Percentiles rank a stretch among this genome's conserved stretches.
These are phyloP conservation scores for Aspergillus pseudoterreus DNA, from an alignment of 2,329 filamentous ascomycete species.

Conservation along the genomic window DNA sequence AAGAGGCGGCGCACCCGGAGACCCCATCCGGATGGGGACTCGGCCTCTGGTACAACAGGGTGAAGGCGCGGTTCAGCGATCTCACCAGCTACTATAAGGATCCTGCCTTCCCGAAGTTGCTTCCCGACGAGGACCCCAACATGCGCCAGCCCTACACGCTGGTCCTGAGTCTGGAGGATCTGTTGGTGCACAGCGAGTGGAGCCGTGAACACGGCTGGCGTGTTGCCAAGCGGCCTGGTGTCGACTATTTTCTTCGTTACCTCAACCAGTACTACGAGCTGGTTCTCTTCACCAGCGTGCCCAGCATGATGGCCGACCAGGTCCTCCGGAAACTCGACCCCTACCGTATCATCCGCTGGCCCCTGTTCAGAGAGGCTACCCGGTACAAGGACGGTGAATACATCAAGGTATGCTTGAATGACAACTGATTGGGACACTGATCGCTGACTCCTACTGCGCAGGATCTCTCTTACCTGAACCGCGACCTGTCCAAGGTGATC, in stretches of 20 bases:
- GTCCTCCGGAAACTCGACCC: conserved; percentile 92
- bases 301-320: conserved; percentile 78
- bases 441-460: conserved; percentile 32
- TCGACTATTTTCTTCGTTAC: conserved; percentile 97
- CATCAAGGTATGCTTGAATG: conserved; percentile 68
- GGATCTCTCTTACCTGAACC: conserved; percentile 97
- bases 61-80: conserved; percentile 68
- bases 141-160: conserved; percentile 87
- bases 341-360: conserved; percentile 92
- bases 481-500: conserved; percentile 91
- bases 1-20: conserved; percentile 65
- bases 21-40: conserved; percentile 77
- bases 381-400: conserved; percentile 95
- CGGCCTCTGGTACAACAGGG: conserved; percentile 74
- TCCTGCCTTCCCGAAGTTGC: conserved; percentile 86
- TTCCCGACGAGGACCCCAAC: conserved; percentile 68
- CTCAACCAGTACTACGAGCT: conserved; percentile 97
- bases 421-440: not conserved
- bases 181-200: conserved; percentile 95
- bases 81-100: conserved; percentile 92
- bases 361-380: conserved; percentile 92
- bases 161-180: conserved; percentile 86
- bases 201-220: conserved; percentile 90
- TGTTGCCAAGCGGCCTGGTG: conserved; percentile 86
- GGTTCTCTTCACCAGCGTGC: conserved; percentile 89